Conservation (phyloP, 1,284 basidiomycete species). For the Marasmius fiardii region DNA sequence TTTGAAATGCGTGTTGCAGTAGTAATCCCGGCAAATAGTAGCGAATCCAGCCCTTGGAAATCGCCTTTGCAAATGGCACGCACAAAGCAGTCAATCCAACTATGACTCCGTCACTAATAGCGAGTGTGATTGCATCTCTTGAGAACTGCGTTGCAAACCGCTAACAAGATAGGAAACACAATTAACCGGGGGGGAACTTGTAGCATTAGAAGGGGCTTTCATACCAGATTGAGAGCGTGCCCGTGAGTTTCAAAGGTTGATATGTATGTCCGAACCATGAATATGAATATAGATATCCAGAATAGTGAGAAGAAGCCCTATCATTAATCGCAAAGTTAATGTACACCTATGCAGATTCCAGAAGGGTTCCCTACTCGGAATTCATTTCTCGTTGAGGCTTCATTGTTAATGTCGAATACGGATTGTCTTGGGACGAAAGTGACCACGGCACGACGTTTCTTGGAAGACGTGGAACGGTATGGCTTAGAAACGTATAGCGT, state of each 20-base stretch:
- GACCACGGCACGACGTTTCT: constrained; percentile 72
- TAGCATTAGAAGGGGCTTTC: neutral
- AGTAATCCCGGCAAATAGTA: constrained; percentile 75
- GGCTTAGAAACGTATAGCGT: constrained; percentile 75
- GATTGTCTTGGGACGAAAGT: constrained; percentile 84
- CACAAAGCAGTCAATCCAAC: constrained; percentile 74
- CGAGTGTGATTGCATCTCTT: constrained; percentile 79
- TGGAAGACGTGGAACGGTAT: constrained; percentile 61
- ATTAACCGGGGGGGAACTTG: neutral
- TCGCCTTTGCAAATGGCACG: constrained; percentile 80
- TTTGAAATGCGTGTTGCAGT: constrained; percentile 80
- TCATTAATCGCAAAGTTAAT: constrained; percentile 21
- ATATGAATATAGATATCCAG: constrained; percentile 85
- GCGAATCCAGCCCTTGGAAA: constrained; percentile 74
- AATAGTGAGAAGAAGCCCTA: constrained; percentile 93
- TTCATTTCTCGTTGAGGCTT: constrained; percentile 71
- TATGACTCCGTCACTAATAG: constrained; percentile 81
- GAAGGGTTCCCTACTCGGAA: constrained; percentile 49
- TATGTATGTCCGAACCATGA: constrained; percentile 76
- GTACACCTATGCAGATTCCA: constrained; percentile 30
- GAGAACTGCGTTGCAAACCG: constrained; percentile 87
- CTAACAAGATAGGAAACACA: neutral
- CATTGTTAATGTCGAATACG: constrained; percentile 80
- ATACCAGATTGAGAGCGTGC: constrained; percentile 69
- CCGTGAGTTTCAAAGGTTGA: constrained; percentile 76